phyloP scores from a whole-genome alignment of 169 alveolate genomes.

The Eimeria praecox region DNA sequence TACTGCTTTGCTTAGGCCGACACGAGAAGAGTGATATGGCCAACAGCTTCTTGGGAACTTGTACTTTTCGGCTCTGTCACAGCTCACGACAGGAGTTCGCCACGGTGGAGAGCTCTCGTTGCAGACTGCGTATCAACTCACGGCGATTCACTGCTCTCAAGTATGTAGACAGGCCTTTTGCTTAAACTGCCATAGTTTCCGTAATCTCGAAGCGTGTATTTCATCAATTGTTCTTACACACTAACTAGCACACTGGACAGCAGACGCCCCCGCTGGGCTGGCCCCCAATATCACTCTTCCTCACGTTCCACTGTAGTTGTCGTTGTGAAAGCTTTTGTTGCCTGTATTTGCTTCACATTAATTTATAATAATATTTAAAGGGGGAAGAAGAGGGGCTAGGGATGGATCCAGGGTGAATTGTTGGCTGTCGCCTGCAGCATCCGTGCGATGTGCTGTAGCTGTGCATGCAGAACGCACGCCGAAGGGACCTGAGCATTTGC shows the following conservation, averaged over 20 bases:
- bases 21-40: too few relatives aligned
- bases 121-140: too few relatives aligned
- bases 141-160: neutral
- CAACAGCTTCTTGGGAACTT: too few relatives aligned
- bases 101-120: too few relatives aligned
- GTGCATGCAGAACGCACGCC: slow-evolving; percentile 22
- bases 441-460: slow-evolving; percentile 13
- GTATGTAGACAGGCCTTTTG: neutral
- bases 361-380: neutral
- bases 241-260: neutral
- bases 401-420: neutral
- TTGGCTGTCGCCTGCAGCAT: neutral
- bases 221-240: neutral
- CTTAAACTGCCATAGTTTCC: too few relatives aligned
- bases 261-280: neutral
- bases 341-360: neutral
- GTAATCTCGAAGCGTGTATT: neutral
- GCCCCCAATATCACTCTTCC: neutral
- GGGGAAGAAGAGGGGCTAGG: neutral
- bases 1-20: too few relatives aligned
- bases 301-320: neutral
- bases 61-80: too few relatives aligned
- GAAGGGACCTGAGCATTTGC: slow-evolving; percentile 15
- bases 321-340: neutral
- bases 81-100: too few relatives aligned